Conservation (phyloP, 306 rosid species). For the Cucumis melo region DNA sequence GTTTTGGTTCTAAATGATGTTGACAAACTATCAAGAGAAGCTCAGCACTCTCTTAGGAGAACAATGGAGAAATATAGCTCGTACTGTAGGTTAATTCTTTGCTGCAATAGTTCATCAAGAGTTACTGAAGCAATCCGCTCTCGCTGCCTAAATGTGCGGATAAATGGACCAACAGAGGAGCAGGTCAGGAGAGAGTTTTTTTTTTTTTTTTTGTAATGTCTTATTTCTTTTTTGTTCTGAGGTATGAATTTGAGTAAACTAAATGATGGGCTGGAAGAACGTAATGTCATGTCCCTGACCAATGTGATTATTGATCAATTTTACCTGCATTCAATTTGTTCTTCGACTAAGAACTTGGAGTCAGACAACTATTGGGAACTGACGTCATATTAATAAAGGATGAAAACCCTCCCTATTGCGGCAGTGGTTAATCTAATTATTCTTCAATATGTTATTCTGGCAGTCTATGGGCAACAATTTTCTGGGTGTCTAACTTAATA, state of each 20-base stretch:
- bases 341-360: neutral
- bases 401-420: neutral
- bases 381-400: neutral
- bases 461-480: neutral
- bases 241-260: neutral
- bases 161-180: constrained; percentile 72
- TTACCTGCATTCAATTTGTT: neutral
- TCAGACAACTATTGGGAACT: neutral
- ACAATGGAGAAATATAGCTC: constrained; percentile 94
- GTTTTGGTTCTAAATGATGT: constrained; percentile 86
- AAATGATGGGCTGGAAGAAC: neutral
- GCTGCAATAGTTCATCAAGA: constrained; percentile 93
- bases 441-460: neutral
- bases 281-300: neutral
- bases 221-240: neutral
- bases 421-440: neutral
- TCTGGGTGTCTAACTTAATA: neutral
- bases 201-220: neutral
- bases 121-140: constrained; percentile 96
- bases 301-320: neutral
- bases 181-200: constrained; percentile 27
- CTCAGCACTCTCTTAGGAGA: constrained; percentile 87
- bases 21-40: constrained; percentile 91
- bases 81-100: constrained; percentile 77
- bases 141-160: constrained; percentile 77